Evolutionary conservation across 1,139 yeast genomes (phyloP).

Genomic region (Blastobotrys ciferrii): DNA sequence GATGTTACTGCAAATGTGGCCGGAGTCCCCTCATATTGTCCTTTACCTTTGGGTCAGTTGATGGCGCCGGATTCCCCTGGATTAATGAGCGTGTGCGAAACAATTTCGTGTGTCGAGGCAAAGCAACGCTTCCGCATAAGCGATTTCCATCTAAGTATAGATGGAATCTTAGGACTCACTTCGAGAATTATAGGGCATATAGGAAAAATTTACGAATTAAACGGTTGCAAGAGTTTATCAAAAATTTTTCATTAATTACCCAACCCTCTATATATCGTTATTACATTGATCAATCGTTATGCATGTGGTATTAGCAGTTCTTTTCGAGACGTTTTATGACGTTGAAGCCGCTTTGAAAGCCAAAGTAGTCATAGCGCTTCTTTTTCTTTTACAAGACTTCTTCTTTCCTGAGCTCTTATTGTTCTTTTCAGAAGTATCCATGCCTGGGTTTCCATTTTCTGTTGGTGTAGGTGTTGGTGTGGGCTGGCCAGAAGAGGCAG

Average conservation of each 20-base stretch:
- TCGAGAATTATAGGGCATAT: too few relatives aligned
- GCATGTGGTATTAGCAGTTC: not conserved
- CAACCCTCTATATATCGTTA: not conserved
- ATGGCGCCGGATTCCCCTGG: too few relatives aligned
- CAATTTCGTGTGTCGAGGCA: too few relatives aligned
- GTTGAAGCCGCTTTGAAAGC: not conserved
- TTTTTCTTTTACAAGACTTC: conserved; percentile 3
- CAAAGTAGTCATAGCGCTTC: not conserved
- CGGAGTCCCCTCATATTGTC: too few relatives aligned
- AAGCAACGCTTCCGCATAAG: too few relatives aligned
- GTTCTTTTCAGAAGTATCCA: not conserved
- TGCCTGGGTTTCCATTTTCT: not conserved
- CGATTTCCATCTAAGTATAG: too few relatives aligned
- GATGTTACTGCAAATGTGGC: too few relatives aligned
- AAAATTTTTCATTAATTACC: not conserved
- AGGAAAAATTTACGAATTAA: too few relatives aligned
- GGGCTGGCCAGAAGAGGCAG: not conserved
- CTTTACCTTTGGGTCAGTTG: too few relatives aligned
- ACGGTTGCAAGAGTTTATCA: too few relatives aligned
- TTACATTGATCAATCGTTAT: not conserved
- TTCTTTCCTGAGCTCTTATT: not conserved
- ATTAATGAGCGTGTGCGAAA: too few relatives aligned
- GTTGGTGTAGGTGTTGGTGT: not conserved
- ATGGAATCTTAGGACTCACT: too few relatives aligned
- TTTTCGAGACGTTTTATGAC: not conserved